Base-by-base conservation (phyloP, 2,329 filamentous ascomycete genomes). In the Pyrenochaeta sp. region DNA sequence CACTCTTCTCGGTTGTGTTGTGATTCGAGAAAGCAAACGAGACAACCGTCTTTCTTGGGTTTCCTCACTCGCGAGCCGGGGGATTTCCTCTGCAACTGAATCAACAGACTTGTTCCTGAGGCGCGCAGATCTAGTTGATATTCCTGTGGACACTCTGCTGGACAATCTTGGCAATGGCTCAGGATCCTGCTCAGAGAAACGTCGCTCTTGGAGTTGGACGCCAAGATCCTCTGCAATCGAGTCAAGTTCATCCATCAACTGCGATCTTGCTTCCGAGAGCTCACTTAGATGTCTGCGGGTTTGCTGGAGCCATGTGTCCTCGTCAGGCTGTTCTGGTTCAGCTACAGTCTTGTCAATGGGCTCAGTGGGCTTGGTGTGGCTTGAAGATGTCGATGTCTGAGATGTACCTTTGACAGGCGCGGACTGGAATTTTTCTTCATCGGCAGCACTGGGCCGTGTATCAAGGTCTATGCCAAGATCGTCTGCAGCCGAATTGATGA, bases 401-500 rank as follows among this genome's bases (percentile, higher is more conserved):
- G 50, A 34, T 13, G 34, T 41, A 8, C 7, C n/a, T 48, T 63
- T 53, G 3, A 59, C 41, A 9, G 61, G 60, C 5, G 62, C 64
- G 20, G 49, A 41, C 7, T 42, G 41, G 21, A 67, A 69, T n/a
- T 42, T 21, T 17, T 55, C 40, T 11, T 69, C 62, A 21, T 69
- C 64, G 13, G 51, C 27, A 7, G 41, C 28, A 7, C 40, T 58
- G 11, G 62, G 61, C 14, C 34, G 47, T 8, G 44, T 45, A 7
- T 63, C 55, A 15, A 68, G 58, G 52, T 70, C 65, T 7, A 68
- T 35, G 15, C 66, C 66, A n/a, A 71, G 54, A 31, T 69, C 61
- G 48, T 69, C 63, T 9, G 68, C 69, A 10, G 65, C 63, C 36
- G 65, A 67, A 18, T 72, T 61, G 31, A 74, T 57, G 23, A 73